Evolutionary conservation across 1,284 basidiomycete genomes (phyloP).

Genomic region (Puccinia triticina): DNA sequence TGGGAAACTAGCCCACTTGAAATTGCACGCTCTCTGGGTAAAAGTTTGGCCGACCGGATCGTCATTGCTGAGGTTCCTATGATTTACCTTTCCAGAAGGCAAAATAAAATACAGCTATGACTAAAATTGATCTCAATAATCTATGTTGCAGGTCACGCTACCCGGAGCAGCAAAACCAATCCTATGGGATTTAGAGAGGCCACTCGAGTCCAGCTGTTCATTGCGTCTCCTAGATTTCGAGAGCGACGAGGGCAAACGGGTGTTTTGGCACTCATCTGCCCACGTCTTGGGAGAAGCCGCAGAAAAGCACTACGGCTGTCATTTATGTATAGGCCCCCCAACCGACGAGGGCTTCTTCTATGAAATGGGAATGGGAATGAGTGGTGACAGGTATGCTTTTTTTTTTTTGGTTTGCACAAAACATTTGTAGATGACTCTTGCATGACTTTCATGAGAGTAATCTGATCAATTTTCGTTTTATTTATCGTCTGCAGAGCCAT

Average conservation of each 20-base stretch:
- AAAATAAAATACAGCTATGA: neutral
- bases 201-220: conserved; percentile 78
- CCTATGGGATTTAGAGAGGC: conserved; percentile 94
- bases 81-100: neutral
- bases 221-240: conserved; percentile 93
- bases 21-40: conserved; percentile 82
- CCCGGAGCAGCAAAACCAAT: conserved; percentile 73
- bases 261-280: conserved; percentile 99
- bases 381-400: conserved; percentile 67
- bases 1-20: conserved; percentile 98
- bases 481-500: conserved; percentile 67
- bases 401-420: conserved; percentile 8
- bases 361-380: conserved; percentile 75
- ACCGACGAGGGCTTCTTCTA: conserved; percentile 99
- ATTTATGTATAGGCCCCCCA: conserved; percentile 94
- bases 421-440: neutral
- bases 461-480: conserved; percentile 10
- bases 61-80: conserved; percentile 84
- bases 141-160: conserved; percentile 17
- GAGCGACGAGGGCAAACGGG: conserved; percentile 80
- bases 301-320: conserved; percentile 95
- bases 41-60: conserved; percentile 82
- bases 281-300: conserved; percentile 98
- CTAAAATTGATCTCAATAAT: neutral
- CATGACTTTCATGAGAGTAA: neutral